Conservation (phyloP, 371 early-diverging fungal species). For the Catenaria anguillulae region DNA sequence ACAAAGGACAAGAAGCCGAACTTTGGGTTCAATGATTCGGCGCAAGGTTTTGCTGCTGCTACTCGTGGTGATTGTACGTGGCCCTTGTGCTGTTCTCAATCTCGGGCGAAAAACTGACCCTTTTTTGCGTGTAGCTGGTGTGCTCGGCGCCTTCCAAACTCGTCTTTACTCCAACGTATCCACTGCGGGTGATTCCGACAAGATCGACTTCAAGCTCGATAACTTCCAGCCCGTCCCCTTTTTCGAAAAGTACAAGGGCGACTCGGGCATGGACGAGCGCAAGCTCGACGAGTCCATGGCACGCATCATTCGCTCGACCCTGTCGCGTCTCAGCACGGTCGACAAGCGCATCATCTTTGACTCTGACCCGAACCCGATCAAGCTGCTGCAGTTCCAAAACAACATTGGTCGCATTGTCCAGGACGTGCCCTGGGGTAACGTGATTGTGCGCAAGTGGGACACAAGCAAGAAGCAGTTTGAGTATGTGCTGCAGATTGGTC, state of each 20-base stretch:
- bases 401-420: not conserved
- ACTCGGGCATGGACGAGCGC: not conserved
- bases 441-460: constrained; percentile 28
- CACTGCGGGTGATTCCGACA: not conserved
- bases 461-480: not conserved
- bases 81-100: too few relatives aligned
- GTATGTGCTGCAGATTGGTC: constrained; percentile 21
- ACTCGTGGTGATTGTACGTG: too few relatives aligned
- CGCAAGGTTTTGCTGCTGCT: too few relatives aligned
- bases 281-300: not conserved
- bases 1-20: not conserved
- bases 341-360: not conserved
- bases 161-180: constrained; percentile 11
- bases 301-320: constrained; percentile 14
- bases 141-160: constrained; percentile 25
- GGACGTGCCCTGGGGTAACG: constrained; percentile 22
- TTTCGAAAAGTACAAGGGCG: constrained; percentile 12
- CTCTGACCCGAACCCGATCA: not conserved
- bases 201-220: not conserved
- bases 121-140: too few relatives aligned
- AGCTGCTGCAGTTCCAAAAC: not conserved
- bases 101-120: too few relatives aligned
- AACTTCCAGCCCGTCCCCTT: constrained; percentile 30
- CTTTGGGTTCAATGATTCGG: too few relatives aligned
- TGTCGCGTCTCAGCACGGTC: constrained; percentile 1